Evolutionary conservation across 2,329 filamentous ascomycete species (phyloP), one percentile per base, ranked within the genome.

Genomic region (Fusarium sp.): DNA sequence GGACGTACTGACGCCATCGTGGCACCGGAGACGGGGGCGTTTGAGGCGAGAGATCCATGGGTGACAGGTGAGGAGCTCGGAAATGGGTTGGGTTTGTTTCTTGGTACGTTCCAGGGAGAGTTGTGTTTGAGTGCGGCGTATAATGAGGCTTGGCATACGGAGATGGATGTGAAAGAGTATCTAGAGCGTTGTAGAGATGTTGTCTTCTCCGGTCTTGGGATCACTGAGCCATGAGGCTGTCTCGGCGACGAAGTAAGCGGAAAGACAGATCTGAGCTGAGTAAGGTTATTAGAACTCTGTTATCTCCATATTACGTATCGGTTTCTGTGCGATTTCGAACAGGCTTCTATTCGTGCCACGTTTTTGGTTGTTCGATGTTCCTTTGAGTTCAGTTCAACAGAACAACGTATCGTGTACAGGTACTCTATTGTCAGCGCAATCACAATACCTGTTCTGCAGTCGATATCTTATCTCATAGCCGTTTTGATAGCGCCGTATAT

Each of bases 51-150:
- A 5, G 71, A 82, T 18, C 83, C 83, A 2, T 86, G 85, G 84
- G 83, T 85, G 0, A 85, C 83, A 0, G 84, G 84, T 0, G 84
- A 86, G 61, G 84, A 86, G 61, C 74, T 86, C 5, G 78, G 83
- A 0, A 85, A 74, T 31, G 79, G 80, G 1, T 24, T 82, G 20
- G 81, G 75, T 0, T n/a, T 85, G n/a, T 86, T 83, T 41, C 65
- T 85, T 24, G 83, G 81, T 0, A 84, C 81, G 0, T 85, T 80
- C 59, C 73, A 77, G 8, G 81, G 79, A 0, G 65, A 72, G 38
- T n/a, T 85, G 47, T 79, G 74, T 1, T 65, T 85, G 26, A 85
- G 83, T 54, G 80, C 77, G 14, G 83, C 80, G 10, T 86, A 81
- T 31, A 85, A 86, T 61, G 81, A 85, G 61, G 82, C 82, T 1